Percentiles rank a stretch among this genome's conserved stretches.
These are phyloP conservation scores for Trichophaea hybrida DNA, from an alignment of 2,329 filamentous ascomycete species.

Conservation along the genomic window DNA sequence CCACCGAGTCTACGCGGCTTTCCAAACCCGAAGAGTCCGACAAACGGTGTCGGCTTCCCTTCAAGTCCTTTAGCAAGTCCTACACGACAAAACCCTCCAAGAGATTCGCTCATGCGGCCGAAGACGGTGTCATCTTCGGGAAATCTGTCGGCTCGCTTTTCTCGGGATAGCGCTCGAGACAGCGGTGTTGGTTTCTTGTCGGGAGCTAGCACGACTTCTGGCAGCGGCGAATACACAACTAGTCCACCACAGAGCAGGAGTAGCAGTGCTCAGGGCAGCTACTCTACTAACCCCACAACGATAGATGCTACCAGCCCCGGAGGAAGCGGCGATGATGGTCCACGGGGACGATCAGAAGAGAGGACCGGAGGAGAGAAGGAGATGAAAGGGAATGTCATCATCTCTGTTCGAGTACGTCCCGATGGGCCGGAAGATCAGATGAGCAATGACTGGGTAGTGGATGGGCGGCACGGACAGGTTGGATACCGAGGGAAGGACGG, in stretches of 20 bases:
- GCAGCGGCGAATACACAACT: constrained; percentile 10
- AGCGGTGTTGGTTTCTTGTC: constrained; percentile 6
- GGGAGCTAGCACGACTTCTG: background rate
- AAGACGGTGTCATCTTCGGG: background rate
- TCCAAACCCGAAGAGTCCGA: background rate
- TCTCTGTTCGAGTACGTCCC: constrained; percentile 85
- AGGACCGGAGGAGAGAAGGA: constrained; percentile 40
- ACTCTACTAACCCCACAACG: constrained; percentile 76
- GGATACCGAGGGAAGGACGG: constrained; percentile 77
- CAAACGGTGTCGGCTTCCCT: background rate
- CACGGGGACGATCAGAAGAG: constrained; percentile 27
- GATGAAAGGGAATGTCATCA: constrained; percentile 83
- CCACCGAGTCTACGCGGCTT: constrained; percentile 5
- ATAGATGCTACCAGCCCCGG: constrained; percentile 58
- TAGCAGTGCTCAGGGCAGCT: constrained; percentile 83
- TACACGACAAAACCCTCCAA: background rate
- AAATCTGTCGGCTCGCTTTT: background rate
- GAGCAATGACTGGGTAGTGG: constrained; percentile 74
- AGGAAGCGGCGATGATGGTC: constrained; percentile 32
- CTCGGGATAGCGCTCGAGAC: background rate
- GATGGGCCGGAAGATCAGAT: constrained; percentile 50
- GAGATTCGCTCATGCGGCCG: background rate
- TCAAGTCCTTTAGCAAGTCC: constrained; percentile 1
- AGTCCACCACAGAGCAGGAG: constrained; percentile 68
- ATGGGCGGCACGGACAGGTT: constrained; percentile 67